These are phyloP conservation scores for Leccinum uliginosum DNA, from an alignment of 768 basidiomycete species.

Conservation along the genomic window DNA sequence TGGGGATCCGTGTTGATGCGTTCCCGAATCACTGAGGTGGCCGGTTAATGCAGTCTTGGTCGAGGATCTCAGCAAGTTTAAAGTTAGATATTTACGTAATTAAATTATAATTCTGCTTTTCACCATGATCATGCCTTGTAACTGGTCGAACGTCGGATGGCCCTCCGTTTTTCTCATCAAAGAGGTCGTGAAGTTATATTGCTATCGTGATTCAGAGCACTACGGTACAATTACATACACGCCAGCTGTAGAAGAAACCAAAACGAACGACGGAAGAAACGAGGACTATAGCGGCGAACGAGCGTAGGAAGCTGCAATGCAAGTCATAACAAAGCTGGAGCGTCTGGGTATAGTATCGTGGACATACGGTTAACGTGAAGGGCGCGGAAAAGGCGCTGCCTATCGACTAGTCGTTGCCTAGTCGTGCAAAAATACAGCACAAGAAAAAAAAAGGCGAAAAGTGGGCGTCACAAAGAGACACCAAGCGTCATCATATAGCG, in stretches of 20 bases:
- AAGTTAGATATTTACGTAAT: not conserved
- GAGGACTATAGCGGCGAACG: slow-evolving; percentile 15
- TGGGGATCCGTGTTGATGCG: too few species aligned
- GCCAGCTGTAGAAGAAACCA: not conserved
- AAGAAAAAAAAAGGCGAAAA: not conserved
- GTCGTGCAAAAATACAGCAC: slow-evolving; percentile 12
- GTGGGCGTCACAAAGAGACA: not conserved
- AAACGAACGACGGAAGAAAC: slow-evolving; percentile 19
- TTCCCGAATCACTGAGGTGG: too few species aligned
- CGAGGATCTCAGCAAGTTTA: too few species aligned
- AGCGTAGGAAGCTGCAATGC: slow-evolving; percentile 14
- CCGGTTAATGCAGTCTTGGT: too few species aligned
- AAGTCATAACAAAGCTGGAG: slow-evolving; percentile 11
- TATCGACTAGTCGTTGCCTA: slow-evolving; percentile 7
- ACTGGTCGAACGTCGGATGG: not conserved
- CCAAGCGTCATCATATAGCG: not conserved
- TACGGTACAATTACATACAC: not conserved
- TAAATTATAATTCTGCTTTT: too few species aligned
- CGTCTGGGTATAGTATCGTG: slow-evolving; percentile 19
- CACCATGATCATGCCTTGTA: too few species aligned
- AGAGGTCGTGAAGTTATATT: not conserved
- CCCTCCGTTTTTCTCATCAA: not conserved
- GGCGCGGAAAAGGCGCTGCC: slow-evolving; percentile 15
- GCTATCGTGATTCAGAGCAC: not conserved
- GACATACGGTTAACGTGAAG: slow-evolving; percentile 15